These are phyloP conservation scores for Chrysoporthe deuterocubensis DNA, from an alignment of 2,329 filamentous ascomycete genomes.

Conservation along the genomic window DNA sequence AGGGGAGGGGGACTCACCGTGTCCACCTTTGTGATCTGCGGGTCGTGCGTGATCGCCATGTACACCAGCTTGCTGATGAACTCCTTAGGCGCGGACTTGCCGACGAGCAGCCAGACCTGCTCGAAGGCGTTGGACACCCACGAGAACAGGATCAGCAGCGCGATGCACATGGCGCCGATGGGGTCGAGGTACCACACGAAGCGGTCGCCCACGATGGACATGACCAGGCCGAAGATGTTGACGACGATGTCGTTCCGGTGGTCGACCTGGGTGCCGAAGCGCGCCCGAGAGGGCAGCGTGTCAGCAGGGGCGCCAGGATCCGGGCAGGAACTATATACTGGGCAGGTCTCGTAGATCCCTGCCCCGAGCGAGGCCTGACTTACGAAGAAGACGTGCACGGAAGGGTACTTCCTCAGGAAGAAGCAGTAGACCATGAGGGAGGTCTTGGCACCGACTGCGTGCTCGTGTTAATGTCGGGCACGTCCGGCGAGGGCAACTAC, in stretches of 20 bases:
- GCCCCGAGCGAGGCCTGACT: slow-evolving; percentile 21
- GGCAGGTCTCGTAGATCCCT: too few relatives aligned
- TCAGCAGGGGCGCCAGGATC: too few relatives aligned
- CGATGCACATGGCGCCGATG: slow-evolving; percentile 63
- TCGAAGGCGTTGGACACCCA: slow-evolving; percentile 65
- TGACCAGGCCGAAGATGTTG: slow-evolving; percentile 58
- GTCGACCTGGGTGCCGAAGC: slow-evolving; percentile 46
- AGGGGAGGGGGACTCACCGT: slow-evolving; percentile 40
- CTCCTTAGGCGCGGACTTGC: slow-evolving; percentile 62
- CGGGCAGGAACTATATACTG: too few relatives aligned
- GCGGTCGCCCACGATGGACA: slow-evolving; percentile 57
- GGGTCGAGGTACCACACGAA: slow-evolving; percentile 65
- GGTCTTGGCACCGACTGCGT: slow-evolving; percentile 53
- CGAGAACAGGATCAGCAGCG: slow-evolving; percentile 63
- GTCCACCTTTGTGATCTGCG: slow-evolving; percentile 60
- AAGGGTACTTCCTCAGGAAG: slow-evolving; percentile 55
- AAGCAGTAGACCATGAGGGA: slow-evolving; percentile 59
- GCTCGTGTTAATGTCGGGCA: not conserved
- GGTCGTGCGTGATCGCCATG: slow-evolving; percentile 57
- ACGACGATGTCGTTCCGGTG: slow-evolving; percentile 62
- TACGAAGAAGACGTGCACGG: slow-evolving; percentile 60
- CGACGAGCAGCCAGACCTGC: slow-evolving; percentile 64
- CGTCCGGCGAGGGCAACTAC: slow-evolving; percentile 24
- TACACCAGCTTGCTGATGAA: slow-evolving; percentile 62
- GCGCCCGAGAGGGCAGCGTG: not conserved